Base-by-base conservation (phyloP, 805 yeast species). In the Candida qinlingensis region DNA sequence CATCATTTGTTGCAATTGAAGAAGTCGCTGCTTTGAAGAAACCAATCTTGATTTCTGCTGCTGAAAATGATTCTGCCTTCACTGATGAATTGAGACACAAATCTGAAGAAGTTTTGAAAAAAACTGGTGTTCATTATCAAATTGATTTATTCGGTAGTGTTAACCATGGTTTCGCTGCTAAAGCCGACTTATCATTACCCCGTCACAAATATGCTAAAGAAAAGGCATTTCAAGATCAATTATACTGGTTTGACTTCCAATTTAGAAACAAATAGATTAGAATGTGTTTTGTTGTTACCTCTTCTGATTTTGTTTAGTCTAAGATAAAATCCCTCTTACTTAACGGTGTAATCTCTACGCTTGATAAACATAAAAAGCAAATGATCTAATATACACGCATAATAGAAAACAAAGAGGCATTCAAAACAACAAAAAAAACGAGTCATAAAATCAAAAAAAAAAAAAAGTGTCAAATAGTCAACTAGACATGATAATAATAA, bases 121-220 rank as follows among this genome's bases (percentile, higher is more conserved):
- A 76, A 54, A 73, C 73, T 46, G 74, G 73, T 47, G 79, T 79
- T 37, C 71, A 71, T 39, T 90, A 77, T 70, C 82, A 79, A 66
- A 57, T 84, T 28, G 79, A 81, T 50, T 61, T 87, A 41, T 84
- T 78, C 64, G 63, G 83, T 33, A 85, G 85, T 48, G 83, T 77
- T 27, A 27, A 63, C 4, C 97, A 91, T 64, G 97, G 97, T 1
- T 91, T 73, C 64, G 80, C 96, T 25, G 81, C 77, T 39, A 85
- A 87, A 68, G 96, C 95, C 49, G 96, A 90, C 62, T 53, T 75
- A 34, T 52, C 69, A 9, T 68, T 70, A 50, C 83, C 84, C 26
- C 63, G 57, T 34, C 78, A 77, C 48, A 72, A 65, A 55, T 82
- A 81, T 55, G 89, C 95, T 38, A 81, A 76, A 64, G 85, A 85